A percentile compares a stretch with the other conserved stretches of the same genome.
These are phyloP conservation scores for Neofusicoccum umdonicola DNA, from an alignment of 2,329 filamentous ascomycete genomes.

Conservation along the genomic window DNA sequence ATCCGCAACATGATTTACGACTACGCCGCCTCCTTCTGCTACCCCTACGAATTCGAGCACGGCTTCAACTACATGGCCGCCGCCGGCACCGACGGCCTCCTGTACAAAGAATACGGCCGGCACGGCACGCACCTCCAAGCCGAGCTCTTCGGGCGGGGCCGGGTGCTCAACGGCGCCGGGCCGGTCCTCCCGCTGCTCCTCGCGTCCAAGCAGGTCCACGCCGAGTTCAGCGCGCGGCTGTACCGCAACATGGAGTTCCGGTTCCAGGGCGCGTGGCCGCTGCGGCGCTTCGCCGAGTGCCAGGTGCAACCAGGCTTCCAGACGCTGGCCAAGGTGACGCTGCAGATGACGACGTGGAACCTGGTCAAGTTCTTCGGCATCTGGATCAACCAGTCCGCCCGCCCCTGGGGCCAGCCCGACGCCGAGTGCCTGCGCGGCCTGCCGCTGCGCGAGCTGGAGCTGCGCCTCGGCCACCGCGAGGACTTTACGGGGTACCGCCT, in stretches of 20 bases:
- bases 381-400: background rate
- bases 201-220: background rate
- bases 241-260: slow-evolving; percentile 6
- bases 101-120: slow-evolving; percentile 6
- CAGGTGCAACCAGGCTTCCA: background rate
- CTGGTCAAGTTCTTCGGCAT: slow-evolving; percentile 15
- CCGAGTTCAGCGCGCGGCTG: slow-evolving; percentile 3
- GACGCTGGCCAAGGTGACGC: background rate
- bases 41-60: slow-evolving; percentile 14
- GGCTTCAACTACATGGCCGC: slow-evolving; percentile 14
- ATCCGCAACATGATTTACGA: slow-evolving; percentile 18
- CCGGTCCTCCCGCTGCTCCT: slow-evolving; percentile 4
- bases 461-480: slow-evolving; percentile 8
- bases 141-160: slow-evolving; percentile 10
- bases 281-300: slow-evolving; percentile 2
- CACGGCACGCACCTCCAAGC: slow-evolving; percentile 3
- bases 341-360: slow-evolving; percentile 17
- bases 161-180: slow-evolving; percentile 11
- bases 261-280: slow-evolving; percentile 5
- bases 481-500: background rate
- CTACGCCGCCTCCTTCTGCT: slow-evolving; percentile 8
- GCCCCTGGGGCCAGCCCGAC: slow-evolving; percentile 5
- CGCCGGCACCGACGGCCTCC: slow-evolving; percentile 6
- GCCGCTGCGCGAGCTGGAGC: background rate
- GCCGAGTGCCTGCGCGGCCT: slow-evolving; percentile 1